Evolutionary conservation across 176 grass and related monocot species (phyloP).

Genomic region (Triticum monococcum): DNA sequence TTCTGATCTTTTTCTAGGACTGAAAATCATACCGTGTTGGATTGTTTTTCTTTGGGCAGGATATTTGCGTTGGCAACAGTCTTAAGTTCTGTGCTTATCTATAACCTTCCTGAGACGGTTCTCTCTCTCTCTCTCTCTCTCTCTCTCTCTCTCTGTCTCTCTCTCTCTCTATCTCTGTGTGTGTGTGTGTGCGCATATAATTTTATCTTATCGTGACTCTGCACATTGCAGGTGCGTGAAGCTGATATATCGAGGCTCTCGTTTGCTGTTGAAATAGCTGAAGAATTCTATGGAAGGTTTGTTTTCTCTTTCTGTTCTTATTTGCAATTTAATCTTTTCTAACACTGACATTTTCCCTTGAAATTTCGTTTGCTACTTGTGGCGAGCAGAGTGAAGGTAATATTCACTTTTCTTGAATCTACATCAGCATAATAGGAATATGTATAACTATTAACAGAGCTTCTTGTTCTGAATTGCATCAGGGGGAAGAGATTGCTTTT

Average conservation of each 20-base stretch:
- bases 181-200: background rate
- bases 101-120: constrained; percentile 98
- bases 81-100: constrained; percentile 98
- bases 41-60: constrained; percentile 36
- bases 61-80: constrained; percentile 99
- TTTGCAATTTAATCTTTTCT: constrained; percentile 10
- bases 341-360: constrained; percentile 21
- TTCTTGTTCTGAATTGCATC: constrained; percentile 24
- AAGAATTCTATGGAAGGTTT: constrained; percentile 99
- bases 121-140: constrained; percentile 5
- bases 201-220: constrained; percentile 30
- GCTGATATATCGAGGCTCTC: constrained; percentile 98
- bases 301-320: background rate
- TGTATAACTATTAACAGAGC: background rate
- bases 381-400: constrained; percentile 91
- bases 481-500: constrained; percentile 97
- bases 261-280: constrained; percentile 96
- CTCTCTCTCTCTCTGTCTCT: background rate
- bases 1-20: constrained; percentile 2
- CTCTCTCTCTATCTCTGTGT: too few species aligned
- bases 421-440: background rate
- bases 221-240: constrained; percentile 77
- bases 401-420: background rate
- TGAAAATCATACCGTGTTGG: background rate
- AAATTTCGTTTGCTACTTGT: constrained; percentile 31